phyloP scores from a whole-genome alignment of 768 basidiomycete species.

The Leccinum subtestaceum region DNA sequence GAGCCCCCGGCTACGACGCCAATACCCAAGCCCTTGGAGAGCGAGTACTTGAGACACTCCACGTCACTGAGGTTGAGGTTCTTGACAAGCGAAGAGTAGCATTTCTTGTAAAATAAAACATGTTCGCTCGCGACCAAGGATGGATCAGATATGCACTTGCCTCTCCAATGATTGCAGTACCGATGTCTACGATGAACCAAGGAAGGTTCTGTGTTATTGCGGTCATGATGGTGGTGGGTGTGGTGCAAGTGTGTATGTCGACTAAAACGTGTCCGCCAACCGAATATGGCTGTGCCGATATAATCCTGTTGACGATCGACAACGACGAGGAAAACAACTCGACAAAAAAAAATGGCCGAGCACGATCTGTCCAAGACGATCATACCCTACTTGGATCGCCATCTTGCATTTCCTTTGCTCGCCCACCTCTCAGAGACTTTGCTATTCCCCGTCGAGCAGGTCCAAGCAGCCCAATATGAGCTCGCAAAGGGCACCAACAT shows the following conservation, averaged over 20 bases:
- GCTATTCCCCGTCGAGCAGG: slow-evolving; percentile 74
- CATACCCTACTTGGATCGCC: slow-evolving; percentile 90
- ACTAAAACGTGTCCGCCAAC: slow-evolving; percentile 2
- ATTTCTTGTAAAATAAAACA: slow-evolving; percentile 55
- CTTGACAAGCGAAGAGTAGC: slow-evolving; percentile 86
- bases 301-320: slow-evolving; percentile 8
- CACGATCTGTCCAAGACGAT: slow-evolving; percentile 89
- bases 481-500: slow-evolving; percentile 97
- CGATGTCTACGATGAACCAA: slow-evolving; percentile 78
- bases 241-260: slow-evolving; percentile 13
- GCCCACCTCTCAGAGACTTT: slow-evolving; percentile 78
- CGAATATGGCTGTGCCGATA: slow-evolving; percentile 24
- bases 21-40: slow-evolving; percentile 90
- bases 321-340: not conserved
- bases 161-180: slow-evolving; percentile 78
- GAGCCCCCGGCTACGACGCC: slow-evolving; percentile 91
- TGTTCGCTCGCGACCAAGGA: not conserved
- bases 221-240: slow-evolving; percentile 50
- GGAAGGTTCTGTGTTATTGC: slow-evolving; percentile 82
- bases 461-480: slow-evolving; percentile 93
- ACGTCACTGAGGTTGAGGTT: slow-evolving; percentile 75
- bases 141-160: slow-evolving; percentile 36
- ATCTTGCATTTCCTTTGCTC: slow-evolving; percentile 90
- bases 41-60: slow-evolving; percentile 84
- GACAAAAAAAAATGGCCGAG: slow-evolving; percentile 62